Evolutionary conservation across 306 rosid species (phyloP).

Genomic region (Arachis hypogaea): DNA sequence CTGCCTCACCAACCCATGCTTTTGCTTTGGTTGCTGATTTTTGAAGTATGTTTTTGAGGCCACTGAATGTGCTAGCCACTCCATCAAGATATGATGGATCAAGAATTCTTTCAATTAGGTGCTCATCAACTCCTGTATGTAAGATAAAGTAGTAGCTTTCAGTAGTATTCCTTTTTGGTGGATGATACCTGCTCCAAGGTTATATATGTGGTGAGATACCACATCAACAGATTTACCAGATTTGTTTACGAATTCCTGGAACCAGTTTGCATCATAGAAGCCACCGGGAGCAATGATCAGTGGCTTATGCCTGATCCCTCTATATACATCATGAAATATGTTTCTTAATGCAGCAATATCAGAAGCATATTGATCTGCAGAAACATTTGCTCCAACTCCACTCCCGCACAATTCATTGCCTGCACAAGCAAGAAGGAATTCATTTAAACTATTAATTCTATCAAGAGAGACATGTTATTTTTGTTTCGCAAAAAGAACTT

Average conservation of each 20-base stretch:
- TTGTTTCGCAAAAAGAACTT: not conserved
- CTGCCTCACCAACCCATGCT: too few species aligned
- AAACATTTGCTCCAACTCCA: constrained; percentile 75
- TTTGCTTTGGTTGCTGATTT: too few species aligned
- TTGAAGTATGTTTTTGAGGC: too few species aligned
- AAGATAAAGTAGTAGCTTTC: too few species aligned
- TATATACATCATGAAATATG: constrained; percentile 46
- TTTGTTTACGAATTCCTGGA: too few species aligned
- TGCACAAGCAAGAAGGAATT: constrained; percentile 34
- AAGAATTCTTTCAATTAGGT: too few species aligned
- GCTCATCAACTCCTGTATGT: too few species aligned
- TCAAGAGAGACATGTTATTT: constrained; percentile 1
- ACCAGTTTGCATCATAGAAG: constrained; percentile 44
- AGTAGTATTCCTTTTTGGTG: constrained; percentile 3
- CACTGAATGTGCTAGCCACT: too few species aligned
- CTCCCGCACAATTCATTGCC: constrained; percentile 87
- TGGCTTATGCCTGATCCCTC: constrained; percentile 52
- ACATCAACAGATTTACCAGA: constrained; percentile 37
- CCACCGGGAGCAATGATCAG: constrained; percentile 89
- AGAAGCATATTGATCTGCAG: constrained; percentile 70
- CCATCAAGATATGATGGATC: too few species aligned
- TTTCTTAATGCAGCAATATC: constrained; percentile 60
- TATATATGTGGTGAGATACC: constrained; percentile 81
- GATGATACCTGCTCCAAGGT: constrained; percentile 81
- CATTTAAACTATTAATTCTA: not conserved